Percentiles rank a stretch among this genome's conserved stretches.
Evolutionary conservation across 352 stramenopile species (phyloP).

Genomic region (Phytophthora tentaculata): DNA sequence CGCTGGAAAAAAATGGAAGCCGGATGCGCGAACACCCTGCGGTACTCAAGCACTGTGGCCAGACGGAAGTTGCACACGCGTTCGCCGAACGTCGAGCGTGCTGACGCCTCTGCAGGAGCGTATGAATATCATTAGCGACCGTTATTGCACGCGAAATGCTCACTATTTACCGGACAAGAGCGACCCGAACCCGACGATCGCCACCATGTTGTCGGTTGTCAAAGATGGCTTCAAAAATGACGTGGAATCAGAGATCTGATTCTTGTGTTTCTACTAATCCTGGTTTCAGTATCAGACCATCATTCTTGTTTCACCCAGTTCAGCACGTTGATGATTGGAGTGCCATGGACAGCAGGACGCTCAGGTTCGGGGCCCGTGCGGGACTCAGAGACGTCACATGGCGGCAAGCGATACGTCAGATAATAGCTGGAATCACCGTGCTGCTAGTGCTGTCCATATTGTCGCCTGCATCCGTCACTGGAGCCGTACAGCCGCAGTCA

Average conservation of each 20-base stretch:
- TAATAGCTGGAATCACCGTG: constrained; percentile 16
- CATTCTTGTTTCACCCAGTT: constrained; percentile 24
- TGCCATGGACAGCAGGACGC: constrained; percentile 17
- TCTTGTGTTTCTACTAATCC: constrained; percentile 8
- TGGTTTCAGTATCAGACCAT: constrained; percentile 24
- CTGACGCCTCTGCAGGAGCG: constrained; percentile 60
- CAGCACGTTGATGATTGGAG: constrained; percentile 30
- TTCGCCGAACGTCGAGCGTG: constrained; percentile 88
- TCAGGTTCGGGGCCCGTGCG: constrained; percentile 14
- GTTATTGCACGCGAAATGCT: neutral
- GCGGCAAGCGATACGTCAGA: neutral
- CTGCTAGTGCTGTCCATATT: constrained; percentile 13
- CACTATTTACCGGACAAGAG: constrained; percentile 74
- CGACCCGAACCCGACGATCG: constrained; percentile 92
- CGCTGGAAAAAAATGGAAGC: constrained; percentile 94
- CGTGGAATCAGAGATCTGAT: constrained; percentile 28
- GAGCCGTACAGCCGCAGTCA: constrained; percentile 18
- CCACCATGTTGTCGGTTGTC: constrained; percentile 45
- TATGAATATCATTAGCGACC: neutral
- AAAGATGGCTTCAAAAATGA: constrained; percentile 10
- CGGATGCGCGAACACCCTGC: constrained; percentile 91
- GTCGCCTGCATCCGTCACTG: neutral
- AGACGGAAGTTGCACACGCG: constrained; percentile 90
- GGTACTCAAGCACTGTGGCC: constrained; percentile 81
- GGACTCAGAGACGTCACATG: constrained; percentile 6